These are phyloP conservation scores for Colletotrichum sp. DNA, from an alignment of 2,329 filamentous ascomycete species.

Conservation along the genomic window DNA sequence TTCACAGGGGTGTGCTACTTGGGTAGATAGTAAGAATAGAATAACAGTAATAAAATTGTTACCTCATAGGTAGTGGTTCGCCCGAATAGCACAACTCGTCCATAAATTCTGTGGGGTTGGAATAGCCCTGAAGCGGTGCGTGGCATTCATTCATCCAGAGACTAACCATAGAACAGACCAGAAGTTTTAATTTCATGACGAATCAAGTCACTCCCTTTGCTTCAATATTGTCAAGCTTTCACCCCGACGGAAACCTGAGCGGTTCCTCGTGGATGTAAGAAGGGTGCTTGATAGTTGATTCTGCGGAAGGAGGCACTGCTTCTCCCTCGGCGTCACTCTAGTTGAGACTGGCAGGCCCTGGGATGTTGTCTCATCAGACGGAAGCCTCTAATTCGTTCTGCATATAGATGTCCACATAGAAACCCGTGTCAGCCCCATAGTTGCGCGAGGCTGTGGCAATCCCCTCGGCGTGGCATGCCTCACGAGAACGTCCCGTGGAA, in stretches of 20 bases:
- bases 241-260: neutral
- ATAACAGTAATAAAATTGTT: too few species aligned
- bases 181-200: too few species aligned
- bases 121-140: too few species aligned
- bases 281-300: neutral
- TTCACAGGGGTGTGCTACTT: too few species aligned
- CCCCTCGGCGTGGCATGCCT: too few species aligned
- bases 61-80: too few species aligned
- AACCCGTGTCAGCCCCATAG: accelerated
- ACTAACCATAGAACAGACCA: too few species aligned
- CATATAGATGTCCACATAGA: neutral
- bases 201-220: too few species aligned
- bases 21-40: too few species aligned
- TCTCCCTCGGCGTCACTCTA: neutral
- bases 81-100: neutral
- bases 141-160: too few species aligned
- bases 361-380: neutral
- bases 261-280: neutral
- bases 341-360: neutral
- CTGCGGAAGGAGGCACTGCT: neutral
- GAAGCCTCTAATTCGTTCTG: neutral
- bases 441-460: neutral
- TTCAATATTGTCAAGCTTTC: too few species aligned
- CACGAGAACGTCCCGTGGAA: neutral
- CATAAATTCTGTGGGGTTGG: neutral